A percentile compares a stretch with the other conserved stretches of the same genome.
These are phyloP conservation scores for Coelastrella sp. DNA, from an alignment of 139 green algal genomes.

Conservation along the genomic window DNA sequence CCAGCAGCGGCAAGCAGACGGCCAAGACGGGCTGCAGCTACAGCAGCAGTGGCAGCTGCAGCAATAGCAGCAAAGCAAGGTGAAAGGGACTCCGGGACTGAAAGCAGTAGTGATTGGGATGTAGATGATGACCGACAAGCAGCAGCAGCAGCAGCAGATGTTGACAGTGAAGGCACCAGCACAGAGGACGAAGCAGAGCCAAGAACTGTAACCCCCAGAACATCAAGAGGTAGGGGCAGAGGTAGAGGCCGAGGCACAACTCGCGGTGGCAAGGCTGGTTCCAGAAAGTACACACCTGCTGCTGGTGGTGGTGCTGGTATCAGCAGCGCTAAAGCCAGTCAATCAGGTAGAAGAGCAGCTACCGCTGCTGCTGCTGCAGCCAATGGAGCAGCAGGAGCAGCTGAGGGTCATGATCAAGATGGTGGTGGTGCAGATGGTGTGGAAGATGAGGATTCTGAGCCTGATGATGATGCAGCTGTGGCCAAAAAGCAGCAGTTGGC, in stretches of 20 bases:
- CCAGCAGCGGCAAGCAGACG: neutral
- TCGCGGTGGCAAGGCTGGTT: no score
- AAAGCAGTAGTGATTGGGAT: slow-evolving; percentile 31
- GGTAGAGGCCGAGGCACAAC: neutral
- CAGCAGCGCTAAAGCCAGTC: neutral
- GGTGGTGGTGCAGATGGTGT: slow-evolving; percentile 9
- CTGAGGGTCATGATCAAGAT: no score
- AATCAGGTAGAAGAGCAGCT: neutral
- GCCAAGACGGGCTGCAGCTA: neutral
- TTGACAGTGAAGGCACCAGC: neutral
- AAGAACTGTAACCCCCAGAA: neutral
- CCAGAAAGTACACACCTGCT: no score
- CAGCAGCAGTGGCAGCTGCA: slow-evolving; percentile 16
- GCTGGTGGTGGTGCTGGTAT: neutral
- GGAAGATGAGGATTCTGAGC: neutral
- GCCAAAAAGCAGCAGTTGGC: slow-evolving; percentile 7
- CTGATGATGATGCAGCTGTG: neutral
- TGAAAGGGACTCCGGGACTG: neutral
- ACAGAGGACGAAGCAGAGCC: neutral
- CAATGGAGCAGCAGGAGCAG: neutral
- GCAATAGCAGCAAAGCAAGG: neutral
- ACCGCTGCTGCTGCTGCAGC: neutral
- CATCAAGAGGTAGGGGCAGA: neutral
- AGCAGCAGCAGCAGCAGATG: slow-evolving; percentile 16
- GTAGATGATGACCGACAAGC: neutral